phyloP scores from a whole-genome alignment of 768 basidiomycete species.

The Gyrodon lividus region DNA sequence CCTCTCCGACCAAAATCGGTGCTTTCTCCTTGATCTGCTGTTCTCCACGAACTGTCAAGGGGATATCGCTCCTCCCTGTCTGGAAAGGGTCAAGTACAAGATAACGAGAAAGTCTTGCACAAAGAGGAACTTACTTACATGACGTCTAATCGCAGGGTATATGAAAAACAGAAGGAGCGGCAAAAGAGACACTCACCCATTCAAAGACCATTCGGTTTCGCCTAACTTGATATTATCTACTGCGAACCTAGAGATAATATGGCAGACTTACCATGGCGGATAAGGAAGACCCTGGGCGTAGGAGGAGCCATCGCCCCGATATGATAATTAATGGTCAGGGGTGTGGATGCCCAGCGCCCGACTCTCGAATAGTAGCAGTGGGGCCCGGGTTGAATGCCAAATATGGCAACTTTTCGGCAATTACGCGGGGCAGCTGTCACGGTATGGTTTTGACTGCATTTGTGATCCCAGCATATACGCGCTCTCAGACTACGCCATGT shows the following conservation, averaged over 20 bases:
- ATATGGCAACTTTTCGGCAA: background rate
- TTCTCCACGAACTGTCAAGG: slow-evolving; percentile 77
- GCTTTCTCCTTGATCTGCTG: slow-evolving; percentile 67
- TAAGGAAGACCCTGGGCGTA: slow-evolving; percentile 74
- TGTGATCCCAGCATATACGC: too few relatives aligned
- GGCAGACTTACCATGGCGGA: slow-evolving; percentile 64
- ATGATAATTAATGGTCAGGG: too few relatives aligned
- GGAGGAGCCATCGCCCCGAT: slow-evolving; percentile 40
- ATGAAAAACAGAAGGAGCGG: background rate
- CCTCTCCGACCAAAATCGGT: slow-evolving; percentile 66
- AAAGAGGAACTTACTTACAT: slow-evolving; percentile 48
- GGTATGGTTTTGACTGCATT: too few relatives aligned
- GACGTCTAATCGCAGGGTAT: slow-evolving; percentile 45
- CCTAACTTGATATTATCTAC: slow-evolving; percentile 41
- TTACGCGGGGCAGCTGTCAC: too few relatives aligned
- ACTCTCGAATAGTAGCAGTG: too few relatives aligned
- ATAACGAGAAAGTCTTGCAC: background rate
- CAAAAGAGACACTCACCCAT: slow-evolving; percentile 52
- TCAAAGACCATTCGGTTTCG: slow-evolving; percentile 93
- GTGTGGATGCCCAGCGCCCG: too few relatives aligned
- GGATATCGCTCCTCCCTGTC: slow-evolving; percentile 89
- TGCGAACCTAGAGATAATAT: background rate
- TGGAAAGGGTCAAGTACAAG: slow-evolving; percentile 28
- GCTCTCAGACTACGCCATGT: slow-evolving; percentile 41
- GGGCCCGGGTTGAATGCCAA: background rate